A percentile compares a stretch with the other conserved stretches of the same genome.
phyloP scores from a whole-genome alignment of 2,329 filamentous ascomycete genomes.

The Coniella lustricola region DNA sequence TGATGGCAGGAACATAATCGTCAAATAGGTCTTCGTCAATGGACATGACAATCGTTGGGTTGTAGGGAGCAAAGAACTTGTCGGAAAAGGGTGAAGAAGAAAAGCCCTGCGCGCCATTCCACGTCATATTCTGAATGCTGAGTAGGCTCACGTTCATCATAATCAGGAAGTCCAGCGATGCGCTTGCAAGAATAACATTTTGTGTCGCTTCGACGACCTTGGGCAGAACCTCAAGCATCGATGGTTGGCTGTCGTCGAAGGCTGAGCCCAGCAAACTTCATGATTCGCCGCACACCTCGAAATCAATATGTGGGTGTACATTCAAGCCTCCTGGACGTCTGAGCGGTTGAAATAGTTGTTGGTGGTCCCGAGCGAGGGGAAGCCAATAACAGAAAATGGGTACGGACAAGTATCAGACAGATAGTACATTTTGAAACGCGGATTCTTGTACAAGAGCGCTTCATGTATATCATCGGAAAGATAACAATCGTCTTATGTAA shows the following conservation, averaged over 20 bases:
- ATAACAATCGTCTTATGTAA: slow-evolving; percentile 23
- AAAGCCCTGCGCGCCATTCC: slow-evolving; percentile 60
- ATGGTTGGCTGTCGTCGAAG: neutral
- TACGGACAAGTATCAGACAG: slow-evolving; percentile 46
- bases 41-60: slow-evolving; percentile 4
- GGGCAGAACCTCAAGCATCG: neutral
- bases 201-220: slow-evolving; percentile 12
- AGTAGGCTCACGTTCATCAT: slow-evolving; percentile 57
- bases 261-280: slow-evolving; percentile 1
- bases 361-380: slow-evolving; percentile 13
- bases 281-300: neutral
- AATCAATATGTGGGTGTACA: slow-evolving; percentile 4
- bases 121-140: slow-evolving; percentile 65
- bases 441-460: slow-evolving; percentile 49
- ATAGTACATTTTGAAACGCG: slow-evolving; percentile 57
- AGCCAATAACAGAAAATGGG: slow-evolving; percentile 21
- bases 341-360: slow-evolving; percentile 17
- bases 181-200: slow-evolving; percentile 11
- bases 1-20: neutral
- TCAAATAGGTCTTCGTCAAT: neutral
- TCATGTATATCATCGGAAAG: slow-evolving; percentile 44
- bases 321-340: slow-evolving; percentile 15
- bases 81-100: slow-evolving; percentile 34
- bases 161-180: slow-evolving; percentile 44
- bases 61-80: slow-evolving; percentile 14